Evolutionary conservation across 129 eudicot genomes (phyloP), one percentile per base, ranked within the genome.

Genomic region (Deinandra increscens): DNA sequence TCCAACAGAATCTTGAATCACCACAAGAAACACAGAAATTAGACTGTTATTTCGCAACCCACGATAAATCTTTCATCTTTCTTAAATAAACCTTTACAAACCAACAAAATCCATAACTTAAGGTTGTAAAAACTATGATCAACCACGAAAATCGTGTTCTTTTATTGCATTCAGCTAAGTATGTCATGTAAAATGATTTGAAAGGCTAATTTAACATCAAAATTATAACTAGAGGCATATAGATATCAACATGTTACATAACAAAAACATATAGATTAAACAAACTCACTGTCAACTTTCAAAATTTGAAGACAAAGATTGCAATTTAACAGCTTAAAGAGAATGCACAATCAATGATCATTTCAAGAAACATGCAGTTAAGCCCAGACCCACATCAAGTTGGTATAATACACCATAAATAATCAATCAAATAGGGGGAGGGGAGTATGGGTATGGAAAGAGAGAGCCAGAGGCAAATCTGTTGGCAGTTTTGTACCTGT

Each of bases 1-100:
- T 71, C 78, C 76, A 65, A 65, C 45, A 23, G 66, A 59, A 71
- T 42, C 82, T 73, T 66, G 31, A 75, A 48, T 60, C 66, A 58
- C 29, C 62, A 66, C 33, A 44, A 41, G 34, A 61, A 58, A 58
- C 7, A 45, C 10, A 70, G 3, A 62, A 18, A 58, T 64, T 20
- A 72, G 74, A 81, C 42, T 15, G 49, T 9, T 49, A 36, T 56
- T 12, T 10, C 58, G 31, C 31, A 26, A 26, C 31, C 31, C 31
- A 26, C 31, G 31, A 26, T 26, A 26, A 26, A 26, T 26, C 31
- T 26, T 26, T 26, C 31, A 26, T 26, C 31, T 26, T 26, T 26
- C 31, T 26, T 26, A 26, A 26, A 26, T 26, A 26, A 26, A 26
- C 31, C 54, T 15, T 38, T 64, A 12, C 36, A 15, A 23, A 31